Evolutionary conservation across 345 rosid genomes (phyloP).

Genomic region (Eucalyptus brandiana): DNA sequence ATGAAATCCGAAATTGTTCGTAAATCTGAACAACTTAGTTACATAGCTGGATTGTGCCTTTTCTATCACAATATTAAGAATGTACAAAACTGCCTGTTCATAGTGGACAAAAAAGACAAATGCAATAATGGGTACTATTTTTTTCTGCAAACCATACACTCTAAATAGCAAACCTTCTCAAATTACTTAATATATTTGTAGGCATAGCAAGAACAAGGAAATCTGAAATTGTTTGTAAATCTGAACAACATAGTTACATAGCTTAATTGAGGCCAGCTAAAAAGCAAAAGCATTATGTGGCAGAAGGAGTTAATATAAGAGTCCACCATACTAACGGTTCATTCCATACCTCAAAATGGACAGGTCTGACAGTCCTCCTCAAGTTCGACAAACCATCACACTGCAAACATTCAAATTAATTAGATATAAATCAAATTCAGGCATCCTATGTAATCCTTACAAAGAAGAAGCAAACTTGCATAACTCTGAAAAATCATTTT

Average conservation of each 20-base stretch:
- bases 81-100: background rate
- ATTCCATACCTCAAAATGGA: conserved; percentile 42
- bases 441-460: background rate
- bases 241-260: background rate
- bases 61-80: background rate
- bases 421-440: background rate
- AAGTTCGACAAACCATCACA: conserved; percentile 41
- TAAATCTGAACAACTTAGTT: background rate
- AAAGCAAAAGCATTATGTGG: background rate
- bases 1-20: background rate
- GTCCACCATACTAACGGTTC: background rate
- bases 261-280: background rate
- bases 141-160: background rate
- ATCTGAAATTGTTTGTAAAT: background rate
- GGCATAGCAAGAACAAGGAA: background rate
- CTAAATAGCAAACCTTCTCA: background rate
- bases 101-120: background rate
- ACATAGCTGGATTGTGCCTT: background rate
- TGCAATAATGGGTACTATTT: background rate
- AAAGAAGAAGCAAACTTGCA: background rate
- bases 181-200: background rate
- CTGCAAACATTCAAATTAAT: conserved; percentile 15
- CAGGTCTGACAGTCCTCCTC: conserved; percentile 42
- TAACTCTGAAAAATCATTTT: background rate
- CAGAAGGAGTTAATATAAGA: background rate